phyloP scores from a whole-genome alignment of 768 basidiomycete genomes.

The Butyriboletus loyo region DNA sequence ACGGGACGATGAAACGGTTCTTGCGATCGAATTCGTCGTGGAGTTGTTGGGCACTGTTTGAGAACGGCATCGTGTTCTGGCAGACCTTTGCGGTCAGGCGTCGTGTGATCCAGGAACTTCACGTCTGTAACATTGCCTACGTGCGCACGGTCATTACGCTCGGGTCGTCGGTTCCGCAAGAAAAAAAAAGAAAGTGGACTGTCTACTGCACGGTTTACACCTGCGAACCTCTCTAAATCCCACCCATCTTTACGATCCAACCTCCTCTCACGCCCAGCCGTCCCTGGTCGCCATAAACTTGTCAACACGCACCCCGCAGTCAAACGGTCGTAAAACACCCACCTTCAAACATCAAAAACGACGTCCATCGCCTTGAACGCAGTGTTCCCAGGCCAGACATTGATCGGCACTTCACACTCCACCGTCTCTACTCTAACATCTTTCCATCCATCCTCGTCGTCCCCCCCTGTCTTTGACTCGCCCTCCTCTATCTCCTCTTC shows the following conservation, averaged over 20 bases:
- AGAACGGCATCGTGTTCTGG: conserved; percentile 32
- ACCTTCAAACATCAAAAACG: conserved; percentile 63
- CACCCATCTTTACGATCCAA: too few species aligned
- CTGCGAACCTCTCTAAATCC: too few species aligned
- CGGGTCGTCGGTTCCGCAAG: not conserved
- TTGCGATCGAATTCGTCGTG: conserved; percentile 55
- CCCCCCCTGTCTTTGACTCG: conserved; percentile 42
- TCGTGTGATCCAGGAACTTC: conserved; percentile 20
- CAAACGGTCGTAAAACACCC: not conserved
- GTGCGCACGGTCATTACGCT: not conserved
- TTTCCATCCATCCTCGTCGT: conserved; percentile 59
- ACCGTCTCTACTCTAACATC: conserved; percentile 80
- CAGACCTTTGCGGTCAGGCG: not conserved
- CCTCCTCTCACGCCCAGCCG: too few species aligned
- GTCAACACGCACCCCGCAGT: too few species aligned
- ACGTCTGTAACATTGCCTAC: not conserved
- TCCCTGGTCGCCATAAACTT: too few species aligned
- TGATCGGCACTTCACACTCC: conserved; percentile 90
- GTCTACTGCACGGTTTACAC: too few species aligned
- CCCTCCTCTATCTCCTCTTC: conserved; percentile 30
- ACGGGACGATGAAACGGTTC: conserved; percentile 53
- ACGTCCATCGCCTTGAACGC: conserved; percentile 78
- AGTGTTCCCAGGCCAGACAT: conserved; percentile 86
- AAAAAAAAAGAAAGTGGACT: too few species aligned
- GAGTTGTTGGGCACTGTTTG: conserved; percentile 31